Evolutionary conservation across 2,329 filamentous ascomycete species (phyloP).

Genomic region (Claviceps purpurea): DNA sequence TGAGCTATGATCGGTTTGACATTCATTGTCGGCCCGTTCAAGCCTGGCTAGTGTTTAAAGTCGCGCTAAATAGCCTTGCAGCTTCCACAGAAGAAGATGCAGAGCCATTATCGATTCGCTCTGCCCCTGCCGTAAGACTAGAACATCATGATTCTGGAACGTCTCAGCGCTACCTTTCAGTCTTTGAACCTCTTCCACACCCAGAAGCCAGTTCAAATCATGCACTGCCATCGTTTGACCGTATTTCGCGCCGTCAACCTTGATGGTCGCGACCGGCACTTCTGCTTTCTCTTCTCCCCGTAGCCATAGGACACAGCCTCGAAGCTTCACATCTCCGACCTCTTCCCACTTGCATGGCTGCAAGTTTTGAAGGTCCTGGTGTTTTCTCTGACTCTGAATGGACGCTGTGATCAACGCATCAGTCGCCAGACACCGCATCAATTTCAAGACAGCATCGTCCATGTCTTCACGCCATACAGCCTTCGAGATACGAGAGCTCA

Average conservation of each 20-base stretch:
- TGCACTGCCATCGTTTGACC: constrained; percentile 34
- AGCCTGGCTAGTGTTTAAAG: neutral
- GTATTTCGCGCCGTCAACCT: constrained; percentile 21
- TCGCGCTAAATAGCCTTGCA: constrained; percentile 39
- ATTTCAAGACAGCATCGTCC: constrained; percentile 35
- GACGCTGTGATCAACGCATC: constrained; percentile 26
- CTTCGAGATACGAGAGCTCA: constrained; percentile 3
- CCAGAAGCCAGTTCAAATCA: constrained; percentile 38
- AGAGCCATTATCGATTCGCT: constrained; percentile 26
- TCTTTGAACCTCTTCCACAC: constrained; percentile 27
- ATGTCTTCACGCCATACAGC: constrained; percentile 36
- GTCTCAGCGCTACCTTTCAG: constrained; percentile 22
- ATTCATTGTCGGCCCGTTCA: neutral
- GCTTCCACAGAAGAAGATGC: constrained; percentile 41
- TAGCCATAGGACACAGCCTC: constrained; percentile 34
- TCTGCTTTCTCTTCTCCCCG: constrained; percentile 11
- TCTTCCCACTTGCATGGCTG: constrained; percentile 31
- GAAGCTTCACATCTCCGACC: constrained; percentile 23
- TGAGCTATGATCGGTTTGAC: neutral
- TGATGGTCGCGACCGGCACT: constrained; percentile 31
- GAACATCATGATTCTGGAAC: constrained; percentile 25
- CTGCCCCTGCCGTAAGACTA: constrained; percentile 28
- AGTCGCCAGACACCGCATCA: constrained; percentile 34
- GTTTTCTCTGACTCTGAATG: neutral
- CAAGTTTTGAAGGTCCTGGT: constrained; percentile 24